Evolutionary conservation across 1,284 basidiomycete species (phyloP).

Genomic region (Pterulicium gracile): DNA sequence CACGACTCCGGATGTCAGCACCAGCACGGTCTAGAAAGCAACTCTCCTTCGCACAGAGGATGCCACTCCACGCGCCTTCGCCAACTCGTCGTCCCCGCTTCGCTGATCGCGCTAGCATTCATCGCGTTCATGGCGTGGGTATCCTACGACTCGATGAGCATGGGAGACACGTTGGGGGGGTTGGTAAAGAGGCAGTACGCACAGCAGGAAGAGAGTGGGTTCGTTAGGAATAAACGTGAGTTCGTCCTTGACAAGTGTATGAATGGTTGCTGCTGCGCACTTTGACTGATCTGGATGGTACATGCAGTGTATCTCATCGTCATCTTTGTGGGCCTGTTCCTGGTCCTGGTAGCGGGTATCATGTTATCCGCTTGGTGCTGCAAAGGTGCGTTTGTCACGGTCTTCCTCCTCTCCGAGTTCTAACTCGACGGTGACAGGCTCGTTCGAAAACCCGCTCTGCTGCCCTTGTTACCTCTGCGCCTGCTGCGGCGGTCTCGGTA

Average conservation of each 20-base stretch:
- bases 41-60: slow-evolving; percentile 17
- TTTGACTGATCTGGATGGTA: background rate
- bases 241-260: slow-evolving; percentile 3
- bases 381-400: slow-evolving; percentile 23
- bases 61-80: slow-evolving; percentile 27
- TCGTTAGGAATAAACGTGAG: slow-evolving; percentile 29
- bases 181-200: slow-evolving; percentile 20
- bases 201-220: slow-evolving; percentile 15
- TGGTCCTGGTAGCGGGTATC: slow-evolving; percentile 37
- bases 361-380: slow-evolving; percentile 53
- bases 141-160: slow-evolving; percentile 17
- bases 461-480: slow-evolving; percentile 58
- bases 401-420: background rate
- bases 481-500: slow-evolving; percentile 53
- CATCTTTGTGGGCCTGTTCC: slow-evolving; percentile 41
- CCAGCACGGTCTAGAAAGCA: too few relatives aligned
- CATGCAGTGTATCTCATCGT: slow-evolving; percentile 40
- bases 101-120: slow-evolving; percentile 20
- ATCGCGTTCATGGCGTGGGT: slow-evolving; percentile 21
- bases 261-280: background rate
- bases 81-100: slow-evolving; percentile 22
- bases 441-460: slow-evolving; percentile 47
- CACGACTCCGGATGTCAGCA: too few relatives aligned
- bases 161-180: slow-evolving; percentile 13
- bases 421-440: slow-evolving; percentile 20